Base-by-base conservation (phyloP, 768 basidiomycete genomes). In the Mycena vitilis region DNA sequence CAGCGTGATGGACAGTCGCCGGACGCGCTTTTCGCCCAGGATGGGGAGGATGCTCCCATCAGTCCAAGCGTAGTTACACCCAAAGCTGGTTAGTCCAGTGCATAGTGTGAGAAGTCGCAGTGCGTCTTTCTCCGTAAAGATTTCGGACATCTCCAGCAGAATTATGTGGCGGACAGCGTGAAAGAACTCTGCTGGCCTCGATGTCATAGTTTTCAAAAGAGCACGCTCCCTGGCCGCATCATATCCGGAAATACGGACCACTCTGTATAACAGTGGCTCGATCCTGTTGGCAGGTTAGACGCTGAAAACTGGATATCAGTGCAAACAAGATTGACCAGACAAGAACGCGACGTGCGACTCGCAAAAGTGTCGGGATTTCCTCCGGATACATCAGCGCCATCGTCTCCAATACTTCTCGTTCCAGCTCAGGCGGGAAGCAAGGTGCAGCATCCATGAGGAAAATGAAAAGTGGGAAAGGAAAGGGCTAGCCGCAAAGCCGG, bases 381-480 rank as follows among this genome's bases (percentile, higher is more conserved):
- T 18, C 13, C 13, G 60, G 60, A n/a, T 62, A 5, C 38, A 62
- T 42, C 5, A 42, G 16, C 16, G 49, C 60, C 16, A 51, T 37
- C 11, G 30, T 40, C 36, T 62, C 60, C 23, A 62, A 62, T 18
- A 62, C 20, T 13, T 52, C 49, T 9, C 51, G 60, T 38, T 44
- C 60, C 23, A 62, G 20, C 1, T 62, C 60, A 10, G 12, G 22
- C 1, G 60, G 60, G n/a, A 61, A 42, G n/a, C 16, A 2, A 20
- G 44, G 58, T 34, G 16, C 12, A 10, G 8, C 4, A 44, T 44
- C 42, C 15, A 44, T 40, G n/a, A n/a, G n/a, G n/a, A n/a, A n/a
- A n/a, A n/a, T n/a, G n/a, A n/a, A n/a, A n/a, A n/a, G n/a, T n/a
- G n/a, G n/a, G n/a, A n/a, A n/a, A n/a, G n/a, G n/a, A n/a, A n/a